These are phyloP conservation scores for Colletotrichum tofieldiae DNA, from an alignment of 2,329 filamentous ascomycete species.

Conservation along the genomic window DNA sequence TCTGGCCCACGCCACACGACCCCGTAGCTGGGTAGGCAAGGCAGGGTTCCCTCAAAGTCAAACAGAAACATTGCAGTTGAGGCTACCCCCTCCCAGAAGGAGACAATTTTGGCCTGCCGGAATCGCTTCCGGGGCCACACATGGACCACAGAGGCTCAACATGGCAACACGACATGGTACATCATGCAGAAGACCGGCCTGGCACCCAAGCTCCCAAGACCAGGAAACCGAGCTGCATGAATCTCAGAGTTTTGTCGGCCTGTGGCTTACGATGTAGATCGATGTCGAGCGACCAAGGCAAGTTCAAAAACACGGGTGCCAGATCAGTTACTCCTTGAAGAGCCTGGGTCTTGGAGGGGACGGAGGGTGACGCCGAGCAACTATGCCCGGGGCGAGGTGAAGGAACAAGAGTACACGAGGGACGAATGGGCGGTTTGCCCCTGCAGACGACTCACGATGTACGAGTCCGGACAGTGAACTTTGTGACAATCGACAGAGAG, in stretches of 20 bases:
- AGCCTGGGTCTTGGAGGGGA: slow-evolving; percentile 17
- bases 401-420: background rate
- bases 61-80: slow-evolving; percentile 32
- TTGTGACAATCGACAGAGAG: background rate
- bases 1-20: slow-evolving; percentile 23
- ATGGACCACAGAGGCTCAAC: slow-evolving; percentile 12
- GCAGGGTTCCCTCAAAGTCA: slow-evolving; percentile 30
- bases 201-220: background rate
- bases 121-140: background rate
- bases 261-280: slow-evolving; percentile 24
- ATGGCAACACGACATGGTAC: background rate
- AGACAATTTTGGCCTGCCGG: slow-evolving; percentile 26
- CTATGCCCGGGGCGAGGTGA: background rate
- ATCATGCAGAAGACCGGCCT: background rate
- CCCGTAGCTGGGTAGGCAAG: slow-evolving; percentile 14
- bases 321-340: slow-evolving; percentile 26
- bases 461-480: background rate
- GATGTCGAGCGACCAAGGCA: slow-evolving; percentile 9
- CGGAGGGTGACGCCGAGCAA: background rate
- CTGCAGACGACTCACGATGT: background rate
- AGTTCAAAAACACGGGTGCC: background rate
- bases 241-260: background rate
- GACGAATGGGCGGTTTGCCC: background rate
- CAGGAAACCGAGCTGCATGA: background rate
- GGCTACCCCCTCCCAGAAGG: background rate